phyloP scores from a whole-genome alignment of 2,329 filamentous ascomycete species.

The Rhinocladiella similis region DNA sequence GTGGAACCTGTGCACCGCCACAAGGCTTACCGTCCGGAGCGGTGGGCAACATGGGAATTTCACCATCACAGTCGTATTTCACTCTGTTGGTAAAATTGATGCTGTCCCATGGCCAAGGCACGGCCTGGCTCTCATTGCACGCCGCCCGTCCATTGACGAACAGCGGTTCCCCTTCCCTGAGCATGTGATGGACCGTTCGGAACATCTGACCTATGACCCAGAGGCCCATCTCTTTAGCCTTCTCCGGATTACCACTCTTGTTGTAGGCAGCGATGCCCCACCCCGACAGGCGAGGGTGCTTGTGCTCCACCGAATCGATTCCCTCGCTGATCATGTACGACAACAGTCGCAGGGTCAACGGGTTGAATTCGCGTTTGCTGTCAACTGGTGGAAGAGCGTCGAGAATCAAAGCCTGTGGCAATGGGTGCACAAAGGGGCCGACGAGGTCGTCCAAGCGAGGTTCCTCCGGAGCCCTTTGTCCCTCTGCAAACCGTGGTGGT shows the following conservation, averaged over 20 bases:
- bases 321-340: not conserved
- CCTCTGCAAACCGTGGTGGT: not conserved
- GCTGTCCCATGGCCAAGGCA: not conserved
- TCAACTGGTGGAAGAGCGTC: conserved; percentile 6
- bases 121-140: not conserved
- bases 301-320: too few species aligned
- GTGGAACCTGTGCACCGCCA: not conserved
- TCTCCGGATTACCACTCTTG: not conserved
- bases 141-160: not conserved
- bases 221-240: conserved; percentile 8
- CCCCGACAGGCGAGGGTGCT: too few species aligned
- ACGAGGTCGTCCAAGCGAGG: not conserved
- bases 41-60: not conserved
- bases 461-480: not conserved
- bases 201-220: conserved; percentile 23
- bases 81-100: not conserved
- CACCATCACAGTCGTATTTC: not conserved
- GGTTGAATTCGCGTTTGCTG: not conserved
- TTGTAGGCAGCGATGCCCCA: too few species aligned
- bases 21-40: not conserved
- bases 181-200: conserved; percentile 3
- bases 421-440: not conserved
- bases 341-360: conserved; percentile 5
- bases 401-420: conserved; percentile 25
- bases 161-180: not conserved